Evolutionary conservation across 208 protist genomes (phyloP).

Genomic region (Dictyostelium gargantuum): DNA sequence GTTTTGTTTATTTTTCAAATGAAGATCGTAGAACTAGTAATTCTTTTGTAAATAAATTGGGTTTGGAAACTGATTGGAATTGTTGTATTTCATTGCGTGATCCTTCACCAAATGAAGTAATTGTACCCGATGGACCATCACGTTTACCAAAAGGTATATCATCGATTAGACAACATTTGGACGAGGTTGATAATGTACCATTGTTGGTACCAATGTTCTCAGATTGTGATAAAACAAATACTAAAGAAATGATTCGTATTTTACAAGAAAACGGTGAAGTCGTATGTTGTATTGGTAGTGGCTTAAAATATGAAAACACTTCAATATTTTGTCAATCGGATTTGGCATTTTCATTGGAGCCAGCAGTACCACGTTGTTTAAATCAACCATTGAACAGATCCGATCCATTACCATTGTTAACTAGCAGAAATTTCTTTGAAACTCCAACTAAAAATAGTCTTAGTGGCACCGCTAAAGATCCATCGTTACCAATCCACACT

Average conservation of each 20-base stretch:
- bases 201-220: constrained; percentile 95
- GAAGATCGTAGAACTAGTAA: constrained; percentile 90
- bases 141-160: constrained; percentile 94
- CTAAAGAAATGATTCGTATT: constrained; percentile 91
- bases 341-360: constrained; percentile 90
- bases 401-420: constrained; percentile 27
- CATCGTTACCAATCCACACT: neutral
- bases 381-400: neutral
- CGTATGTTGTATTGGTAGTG: constrained; percentile 91
- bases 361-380: constrained; percentile 68
- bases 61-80: constrained; percentile 95
- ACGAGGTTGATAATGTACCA: constrained; percentile 93
- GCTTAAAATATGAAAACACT: constrained; percentile 93
- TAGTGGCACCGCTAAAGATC: neutral
- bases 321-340: constrained; percentile 92
- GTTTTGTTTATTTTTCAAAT: constrained; percentile 93
- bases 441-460: neutral
- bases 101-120: constrained; percentile 79
- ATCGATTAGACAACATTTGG: constrained; percentile 92
- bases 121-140: constrained; percentile 88
- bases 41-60: constrained; percentile 89
- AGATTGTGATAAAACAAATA: constrained; percentile 89
- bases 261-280: constrained; percentile 91
- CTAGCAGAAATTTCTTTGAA: constrained; percentile 46
- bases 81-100: constrained; percentile 93